Base-by-base conservation (phyloP, 495 filamentous ascomycete genomes). In the Neurospora sp. region DNA sequence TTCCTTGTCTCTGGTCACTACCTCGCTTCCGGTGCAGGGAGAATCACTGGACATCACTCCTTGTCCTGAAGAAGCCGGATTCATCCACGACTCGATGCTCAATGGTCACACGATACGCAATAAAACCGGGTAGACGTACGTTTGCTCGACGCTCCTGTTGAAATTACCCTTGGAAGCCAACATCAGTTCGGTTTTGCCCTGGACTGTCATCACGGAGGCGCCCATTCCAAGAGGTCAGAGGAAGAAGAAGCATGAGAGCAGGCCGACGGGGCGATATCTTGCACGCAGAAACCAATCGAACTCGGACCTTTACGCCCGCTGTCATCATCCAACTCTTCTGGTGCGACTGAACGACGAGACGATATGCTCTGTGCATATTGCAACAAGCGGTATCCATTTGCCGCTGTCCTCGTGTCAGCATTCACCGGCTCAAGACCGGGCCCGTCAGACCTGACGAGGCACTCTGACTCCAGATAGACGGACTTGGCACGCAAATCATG, bases 401-500 rank as follows among this genome's bases (percentile, higher is more conserved):
- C 48, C 48, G 54, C 54, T 66, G 54, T 66, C 54, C 54, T 66
- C 54, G 54, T 66, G 54, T 66, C 54, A 66, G 54, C 54, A 18
- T 35, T 66, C 54, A 66, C 54, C 54, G 54, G 54, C 54, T 66
- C 14, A 35, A 66, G 27, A 18, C 54, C 27, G 31, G 12, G 54
- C 31, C 27, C 27, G 54, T 66, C 54, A 66, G 54, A 66, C 54
- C 54, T 66, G 27, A 66, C 54, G 27, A 66, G 54, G 27, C 54
- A 66, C 14, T 66, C 54, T 27, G 54, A 66, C 54, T 66, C 14
- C 54, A 66, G 54, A 66, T 72, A 37, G 66, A 75, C 70, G 18
- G 48, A 20, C 72, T 71, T 73, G 74, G 72, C 72, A 12, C 39
- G 40, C 73, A 72, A 73, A 69, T 71, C 72, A 70, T 44, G 71